Base-by-base conservation (phyloP, 768 basidiomycete genomes). In the Hirschioporus abietinus region DNA sequence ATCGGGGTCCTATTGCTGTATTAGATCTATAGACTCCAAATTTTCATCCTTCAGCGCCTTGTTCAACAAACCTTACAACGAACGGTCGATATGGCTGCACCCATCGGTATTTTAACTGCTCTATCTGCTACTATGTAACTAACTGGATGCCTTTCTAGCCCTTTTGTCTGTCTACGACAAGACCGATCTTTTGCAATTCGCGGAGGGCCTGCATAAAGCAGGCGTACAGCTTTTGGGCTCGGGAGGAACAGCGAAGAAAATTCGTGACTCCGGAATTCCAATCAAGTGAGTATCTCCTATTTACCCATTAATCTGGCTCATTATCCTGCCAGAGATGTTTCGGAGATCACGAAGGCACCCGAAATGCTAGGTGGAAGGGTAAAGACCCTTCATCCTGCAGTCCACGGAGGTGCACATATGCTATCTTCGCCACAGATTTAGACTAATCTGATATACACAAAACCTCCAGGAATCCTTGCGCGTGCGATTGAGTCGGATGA, bases 301-400 rank as follows among this genome's bases (percentile, higher is more conserved):
- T 15, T 15, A 27, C 26, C 36, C 18, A 64, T 34, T 58, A 63
- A 35, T 18, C 58, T 64, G 35, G 60, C 25, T 59, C 24, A 34
- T 60, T 63, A 30, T 26, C 36, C 20, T 20, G 20, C 1, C 71
- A 99, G 97, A 69, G 97, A 99, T 85, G 95, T 99, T 65, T 93
- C 96, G 5, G 91, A 93, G 74, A 91, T 99, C 78, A 99, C 97
- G 63, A 96, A 96, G 73, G 95, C 95, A 0, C 96, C 97, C 5
- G 97, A 99, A 78, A 99, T 99, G 96, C 85, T 99, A 2, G 96
- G 97, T 64, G 97, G 97, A 26, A 84, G 97, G 71, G 97, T 99
- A 66, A 99, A 99, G 81, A 99, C 97, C 1, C 87, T 99, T 10
- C 97, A 99, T 73, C 97, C 97, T 60, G 95, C 92, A 15, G 94